phyloP scores from a whole-genome alignment of 108 stramenopile genomes.

The Skeletonema marinoi region DNA sequence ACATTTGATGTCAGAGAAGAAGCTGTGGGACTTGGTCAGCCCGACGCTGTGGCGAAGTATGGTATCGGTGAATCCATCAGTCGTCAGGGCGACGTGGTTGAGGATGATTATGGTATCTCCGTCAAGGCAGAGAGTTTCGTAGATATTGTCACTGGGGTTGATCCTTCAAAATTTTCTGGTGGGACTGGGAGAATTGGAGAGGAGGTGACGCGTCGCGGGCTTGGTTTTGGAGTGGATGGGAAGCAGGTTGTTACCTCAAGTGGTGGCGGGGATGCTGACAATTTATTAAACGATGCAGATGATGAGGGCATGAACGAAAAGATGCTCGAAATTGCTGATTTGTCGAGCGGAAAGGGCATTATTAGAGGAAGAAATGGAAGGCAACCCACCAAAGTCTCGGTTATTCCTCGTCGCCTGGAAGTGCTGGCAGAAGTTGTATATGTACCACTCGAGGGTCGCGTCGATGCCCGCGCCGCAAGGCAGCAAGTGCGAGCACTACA shows the following conservation, averaged over 20 bases:
- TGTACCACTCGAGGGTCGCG: constrained; percentile 80
- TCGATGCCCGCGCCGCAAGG: constrained; percentile 82
- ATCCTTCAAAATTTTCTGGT: constrained; percentile 77
- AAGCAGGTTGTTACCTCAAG: constrained; percentile 13
- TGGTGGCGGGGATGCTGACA: constrained; percentile 23
- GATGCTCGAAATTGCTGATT: constrained; percentile 75
- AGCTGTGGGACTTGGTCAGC: constrained; percentile 84
- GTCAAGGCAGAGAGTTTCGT: constrained; percentile 82
- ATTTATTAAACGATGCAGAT: constrained; percentile 15
- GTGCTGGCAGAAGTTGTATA: constrained; percentile 87
- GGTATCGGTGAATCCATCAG: constrained; percentile 79
- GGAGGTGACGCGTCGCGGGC: constrained; percentile 70
- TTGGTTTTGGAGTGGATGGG: constrained; percentile 73
- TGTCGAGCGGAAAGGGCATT: constrained; percentile 87
- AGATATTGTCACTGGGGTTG: constrained; percentile 90
- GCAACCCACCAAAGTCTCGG: constrained; percentile 78
- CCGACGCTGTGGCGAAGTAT: constrained; percentile 74
- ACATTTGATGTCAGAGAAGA: constrained; percentile 86
- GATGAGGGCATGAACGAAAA: constrained; percentile 63
- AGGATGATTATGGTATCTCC: constrained; percentile 93
- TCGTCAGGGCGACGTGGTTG: constrained; percentile 55
- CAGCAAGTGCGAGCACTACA: constrained; percentile 88
- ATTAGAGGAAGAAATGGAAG: constrained; percentile 86
- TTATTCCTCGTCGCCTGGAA: constrained; percentile 61
- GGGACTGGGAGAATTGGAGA: constrained; percentile 81